phyloP scores from a whole-genome alignment of 805 yeast species.

The Yamadazyma olivae region DNA sequence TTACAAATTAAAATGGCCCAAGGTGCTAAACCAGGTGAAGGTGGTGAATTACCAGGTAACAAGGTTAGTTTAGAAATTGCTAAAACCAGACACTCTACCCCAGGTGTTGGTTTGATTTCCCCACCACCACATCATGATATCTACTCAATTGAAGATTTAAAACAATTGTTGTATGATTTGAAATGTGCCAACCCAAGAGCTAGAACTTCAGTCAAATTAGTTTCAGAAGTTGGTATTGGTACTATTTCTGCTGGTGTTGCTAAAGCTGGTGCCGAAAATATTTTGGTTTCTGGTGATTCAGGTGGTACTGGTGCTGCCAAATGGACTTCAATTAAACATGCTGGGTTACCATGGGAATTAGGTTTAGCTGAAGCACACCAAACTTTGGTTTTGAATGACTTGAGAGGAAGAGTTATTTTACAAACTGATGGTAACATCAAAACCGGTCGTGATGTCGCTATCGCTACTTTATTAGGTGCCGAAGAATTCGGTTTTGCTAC shows the following conservation, averaged over 20 bases:
- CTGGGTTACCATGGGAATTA: slow-evolving; percentile 98
- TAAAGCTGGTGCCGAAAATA: slow-evolving; percentile 96
- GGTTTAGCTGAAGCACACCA: slow-evolving; percentile 98
- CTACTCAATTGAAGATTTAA: slow-evolving; percentile 95
- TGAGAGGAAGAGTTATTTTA: slow-evolving; percentile 91
- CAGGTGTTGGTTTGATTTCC: slow-evolving; percentile 94
- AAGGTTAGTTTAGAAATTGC: slow-evolving; percentile 88
- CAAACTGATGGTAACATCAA: slow-evolving; percentile 99
- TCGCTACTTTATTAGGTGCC: slow-evolving; percentile 95
- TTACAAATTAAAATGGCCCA: slow-evolving; percentile 98
- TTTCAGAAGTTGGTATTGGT: slow-evolving; percentile 98
- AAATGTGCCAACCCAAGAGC: slow-evolving; percentile 98
- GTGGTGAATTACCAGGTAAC: slow-evolving; percentile 97
- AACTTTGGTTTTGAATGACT: slow-evolving; percentile 90
- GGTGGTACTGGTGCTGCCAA: slow-evolving; percentile 99
- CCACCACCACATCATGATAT: slow-evolving; percentile 99
- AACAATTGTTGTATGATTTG: slow-evolving; percentile 92
- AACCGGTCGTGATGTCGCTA: slow-evolving; percentile 95
- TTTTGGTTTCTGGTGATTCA: slow-evolving; percentile 94
- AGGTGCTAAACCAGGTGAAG: slow-evolving; percentile 99
- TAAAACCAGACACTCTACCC: slow-evolving; percentile 93
- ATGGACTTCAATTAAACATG: slow-evolving; percentile 95
- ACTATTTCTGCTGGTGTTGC: slow-evolving; percentile 99
- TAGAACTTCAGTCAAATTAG: slow-evolving; percentile 92
- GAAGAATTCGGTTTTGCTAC: slow-evolving; percentile 99